phyloP scores from a whole-genome alignment of 2,329 filamentous ascomycete genomes.

The Paraphaeosphaeria minitans region DNA sequence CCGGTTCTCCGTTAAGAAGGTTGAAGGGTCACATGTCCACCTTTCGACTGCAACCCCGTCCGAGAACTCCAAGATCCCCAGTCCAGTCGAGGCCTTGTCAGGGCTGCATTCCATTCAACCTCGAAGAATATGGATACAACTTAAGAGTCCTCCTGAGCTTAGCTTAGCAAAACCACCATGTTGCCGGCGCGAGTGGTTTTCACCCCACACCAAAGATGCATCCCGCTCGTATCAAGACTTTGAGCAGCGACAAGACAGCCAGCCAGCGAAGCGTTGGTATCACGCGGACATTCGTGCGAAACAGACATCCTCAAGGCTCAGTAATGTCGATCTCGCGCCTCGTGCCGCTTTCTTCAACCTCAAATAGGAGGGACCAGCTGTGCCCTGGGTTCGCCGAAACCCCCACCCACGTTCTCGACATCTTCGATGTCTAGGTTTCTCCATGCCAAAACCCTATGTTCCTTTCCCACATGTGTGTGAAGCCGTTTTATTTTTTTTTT shows the following conservation, averaged over 20 bases:
- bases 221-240: no score
- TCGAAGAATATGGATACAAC: neutral
- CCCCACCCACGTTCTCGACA: slow-evolving; percentile 8
- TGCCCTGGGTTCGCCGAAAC: slow-evolving; percentile 1
- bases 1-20: neutral
- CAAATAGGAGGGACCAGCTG: slow-evolving; percentile 14
- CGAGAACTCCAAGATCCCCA: neutral
- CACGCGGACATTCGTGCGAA: no score
- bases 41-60: neutral
- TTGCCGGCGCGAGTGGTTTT: no score
- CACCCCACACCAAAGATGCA: no score
- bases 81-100: neutral
- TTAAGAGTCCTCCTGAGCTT: neutral
- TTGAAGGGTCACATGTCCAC: neutral
- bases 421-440: neutral
- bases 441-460: neutral
- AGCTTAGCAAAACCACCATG: no score
- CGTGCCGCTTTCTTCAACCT: slow-evolving; percentile 1
- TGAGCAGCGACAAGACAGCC: no score
- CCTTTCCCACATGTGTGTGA: slow-evolving; percentile 6
- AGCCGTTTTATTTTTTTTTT: slow-evolving; percentile 11
- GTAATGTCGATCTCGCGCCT: slow-evolving; percentile 3
- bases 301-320: neutral
- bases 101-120: neutral
- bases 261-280: no score